These are phyloP conservation scores for Sclerotinia minor DNA, from an alignment of 2,329 filamentous ascomycete genomes.

Conservation along the genomic window DNA sequence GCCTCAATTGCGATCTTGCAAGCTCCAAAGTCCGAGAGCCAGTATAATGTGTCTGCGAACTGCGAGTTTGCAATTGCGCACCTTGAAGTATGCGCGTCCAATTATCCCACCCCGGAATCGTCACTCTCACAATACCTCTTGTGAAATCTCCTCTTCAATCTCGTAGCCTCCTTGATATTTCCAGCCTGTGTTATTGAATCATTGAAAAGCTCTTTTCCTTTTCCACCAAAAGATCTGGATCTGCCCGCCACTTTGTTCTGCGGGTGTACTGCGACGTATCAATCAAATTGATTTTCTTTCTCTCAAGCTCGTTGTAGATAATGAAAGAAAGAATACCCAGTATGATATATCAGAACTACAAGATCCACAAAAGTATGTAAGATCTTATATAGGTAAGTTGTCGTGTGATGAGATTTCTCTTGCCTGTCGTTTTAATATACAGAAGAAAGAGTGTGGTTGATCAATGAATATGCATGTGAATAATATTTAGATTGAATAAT, in stretches of 20 bases:
- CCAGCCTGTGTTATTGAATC: constrained; percentile 20
- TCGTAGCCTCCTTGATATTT: neutral
- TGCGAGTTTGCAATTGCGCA: neutral
- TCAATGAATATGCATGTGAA: constrained; percentile 4
- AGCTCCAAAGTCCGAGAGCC: neutral
- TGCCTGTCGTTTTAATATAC: neutral
- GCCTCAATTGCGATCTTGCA: neutral
- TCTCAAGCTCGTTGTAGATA: neutral
- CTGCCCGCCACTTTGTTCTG: constrained; percentile 14
- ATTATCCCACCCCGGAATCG: constrained; percentile 10
- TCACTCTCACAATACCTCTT: constrained; percentile 1
- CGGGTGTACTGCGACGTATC: neutral
- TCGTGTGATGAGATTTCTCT: neutral
- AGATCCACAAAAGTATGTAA: too few relatives aligned
- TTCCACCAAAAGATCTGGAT: neutral
- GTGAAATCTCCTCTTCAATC: constrained; percentile 8
- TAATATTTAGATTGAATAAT: neutral
- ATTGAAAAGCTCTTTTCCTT: neutral
- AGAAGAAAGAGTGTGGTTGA: constrained; percentile 6
- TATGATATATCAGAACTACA: neutral
- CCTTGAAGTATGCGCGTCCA: neutral
- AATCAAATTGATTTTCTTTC: too few relatives aligned
- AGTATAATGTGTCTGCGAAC: neutral
- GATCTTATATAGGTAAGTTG: neutral
- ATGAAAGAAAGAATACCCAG: neutral